Percentiles rank a stretch among this genome's conserved stretches.
Evolutionary conservation across 805 yeast species (phyloP).

Genomic region (Ogataea angusta): DNA sequence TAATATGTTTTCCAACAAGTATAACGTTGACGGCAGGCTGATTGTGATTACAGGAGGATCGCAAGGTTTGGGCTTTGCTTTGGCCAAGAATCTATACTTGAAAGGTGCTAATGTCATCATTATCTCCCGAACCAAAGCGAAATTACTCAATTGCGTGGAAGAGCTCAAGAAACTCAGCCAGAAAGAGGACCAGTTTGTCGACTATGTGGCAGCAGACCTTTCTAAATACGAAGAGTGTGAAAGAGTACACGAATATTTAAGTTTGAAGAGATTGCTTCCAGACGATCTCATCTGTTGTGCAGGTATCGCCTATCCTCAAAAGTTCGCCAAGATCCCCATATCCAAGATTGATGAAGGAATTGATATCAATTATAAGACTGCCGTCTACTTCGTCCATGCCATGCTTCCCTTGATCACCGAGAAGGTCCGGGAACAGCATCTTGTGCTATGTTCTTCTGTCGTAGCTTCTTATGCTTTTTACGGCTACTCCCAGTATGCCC

Average conservation of each 20-base stretch:
- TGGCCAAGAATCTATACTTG: conserved; percentile 50
- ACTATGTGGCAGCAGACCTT: conserved; percentile 62
- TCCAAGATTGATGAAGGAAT: conserved; percentile 61
- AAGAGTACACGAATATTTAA: conserved; percentile 36
- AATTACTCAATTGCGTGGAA: conserved; percentile 48
- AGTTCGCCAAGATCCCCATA: conserved; percentile 64
- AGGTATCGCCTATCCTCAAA: conserved; percentile 77
- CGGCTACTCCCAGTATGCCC: conserved; percentile 90
- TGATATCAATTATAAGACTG: conserved; percentile 66
- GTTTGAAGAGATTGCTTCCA: conserved; percentile 38
- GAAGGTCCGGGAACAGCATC: conserved; percentile 39
- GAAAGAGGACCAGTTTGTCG: conserved; percentile 32
- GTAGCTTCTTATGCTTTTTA: conserved; percentile 83
- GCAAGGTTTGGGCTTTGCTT: conserved; percentile 85
- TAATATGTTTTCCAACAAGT: conserved; percentile 10
- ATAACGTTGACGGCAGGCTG: conserved; percentile 42
- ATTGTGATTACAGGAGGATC: conserved; percentile 91
- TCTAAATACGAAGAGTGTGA: conserved; percentile 51
- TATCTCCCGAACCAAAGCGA: conserved; percentile 71
- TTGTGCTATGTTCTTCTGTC: conserved; percentile 69
- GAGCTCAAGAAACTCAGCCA: conserved; percentile 37
- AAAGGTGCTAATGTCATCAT: conserved; percentile 64
- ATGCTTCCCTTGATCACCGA: conserved; percentile 41
- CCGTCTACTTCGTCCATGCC: conserved; percentile 68
- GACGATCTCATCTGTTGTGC: conserved; percentile 85